Percentiles rank a stretch among this genome's conserved stretches.
Evolutionary conservation across 495 filamentous ascomycete species (phyloP).

Genomic region (Xylaria scruposa): DNA sequence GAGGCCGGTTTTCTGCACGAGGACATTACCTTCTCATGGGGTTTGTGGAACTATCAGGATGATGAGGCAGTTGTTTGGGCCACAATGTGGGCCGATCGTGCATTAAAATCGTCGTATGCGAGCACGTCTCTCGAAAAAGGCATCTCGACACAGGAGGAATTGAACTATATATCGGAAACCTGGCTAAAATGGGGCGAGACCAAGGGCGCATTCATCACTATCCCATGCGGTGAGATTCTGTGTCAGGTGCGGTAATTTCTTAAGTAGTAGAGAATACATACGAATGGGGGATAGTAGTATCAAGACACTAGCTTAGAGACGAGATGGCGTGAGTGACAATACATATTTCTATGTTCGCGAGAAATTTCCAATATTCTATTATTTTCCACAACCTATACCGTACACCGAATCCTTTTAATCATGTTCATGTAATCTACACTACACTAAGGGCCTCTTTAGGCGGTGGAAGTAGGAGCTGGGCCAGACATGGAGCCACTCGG

Average conservation of each 20-base stretch:
- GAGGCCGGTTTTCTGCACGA: conserved; percentile 52
- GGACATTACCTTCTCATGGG: conserved; percentile 46
- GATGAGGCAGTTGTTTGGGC: conserved; percentile 57
- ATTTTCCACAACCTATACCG: neutral
- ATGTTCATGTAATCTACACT: neutral
- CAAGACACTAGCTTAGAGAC: neutral
- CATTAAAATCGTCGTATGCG: conserved; percentile 48
- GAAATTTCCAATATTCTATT: neutral
- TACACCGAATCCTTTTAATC: neutral
- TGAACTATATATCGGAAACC: conserved; percentile 48
- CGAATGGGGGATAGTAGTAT: too few species aligned
- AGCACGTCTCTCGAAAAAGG: conserved; percentile 47
- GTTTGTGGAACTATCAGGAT: conserved; percentile 54
- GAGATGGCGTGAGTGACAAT: neutral
- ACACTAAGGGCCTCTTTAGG: neutral
- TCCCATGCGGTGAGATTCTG: conserved; percentile 61
- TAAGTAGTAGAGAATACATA: neutral
- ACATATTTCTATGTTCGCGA: neutral
- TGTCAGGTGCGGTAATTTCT: conserved; percentile 40
- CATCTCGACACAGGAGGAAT: conserved; percentile 48
- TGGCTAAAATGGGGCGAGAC: conserved; percentile 55
- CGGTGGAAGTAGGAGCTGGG: conserved; percentile 5
- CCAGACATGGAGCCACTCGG: conserved; percentile 9
- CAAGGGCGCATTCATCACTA: conserved; percentile 59
- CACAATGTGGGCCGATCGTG: conserved; percentile 53